These are phyloP conservation scores for Crucihimalaya himalaica DNA, from an alignment of 345 rosid genomes.

Conservation along the genomic window DNA sequence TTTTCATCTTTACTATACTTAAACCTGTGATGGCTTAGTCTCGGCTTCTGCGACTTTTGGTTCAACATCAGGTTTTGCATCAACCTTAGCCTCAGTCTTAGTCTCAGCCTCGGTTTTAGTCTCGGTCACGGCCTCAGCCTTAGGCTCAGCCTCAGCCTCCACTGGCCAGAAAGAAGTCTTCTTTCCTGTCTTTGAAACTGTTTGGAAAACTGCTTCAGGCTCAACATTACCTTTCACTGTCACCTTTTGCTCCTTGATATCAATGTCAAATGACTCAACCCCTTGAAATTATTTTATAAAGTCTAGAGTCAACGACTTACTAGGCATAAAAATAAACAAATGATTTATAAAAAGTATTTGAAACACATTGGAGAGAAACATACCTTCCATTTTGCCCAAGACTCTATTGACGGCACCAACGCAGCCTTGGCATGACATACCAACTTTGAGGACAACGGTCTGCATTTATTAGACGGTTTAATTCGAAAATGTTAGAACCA, in stretches of 20 bases:
- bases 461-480: conserved; percentile 31
- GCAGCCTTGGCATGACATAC: conserved; percentile 89
- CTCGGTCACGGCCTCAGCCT: conserved; percentile 16
- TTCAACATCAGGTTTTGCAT: conserved; percentile 30
- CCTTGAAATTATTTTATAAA: conserved; percentile 48
- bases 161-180: conserved; percentile 83
- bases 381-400: conserved; percentile 89
- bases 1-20: conserved; percentile 13
- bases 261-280: conserved; percentile 77
- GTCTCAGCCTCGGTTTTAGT: conserved; percentile 20
- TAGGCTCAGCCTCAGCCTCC: conserved; percentile 46
- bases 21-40: conserved; percentile 36
- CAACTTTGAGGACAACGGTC: conserved; percentile 89
- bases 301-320: not conserved
- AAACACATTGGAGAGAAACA: not conserved
- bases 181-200: conserved; percentile 90
- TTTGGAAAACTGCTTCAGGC: conserved; percentile 82
- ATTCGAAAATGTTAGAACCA: not conserved
- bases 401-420: conserved; percentile 92
- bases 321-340: not conserved
- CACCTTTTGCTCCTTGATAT: conserved; percentile 86
- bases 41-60: conserved; percentile 27
- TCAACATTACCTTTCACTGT: conserved; percentile 85
- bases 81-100: conserved; percentile 28
- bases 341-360: not conserved